Evolutionary conservation across 2,329 filamentous ascomycete genomes (phyloP).

Genomic region (Didymella segeticola): DNA sequence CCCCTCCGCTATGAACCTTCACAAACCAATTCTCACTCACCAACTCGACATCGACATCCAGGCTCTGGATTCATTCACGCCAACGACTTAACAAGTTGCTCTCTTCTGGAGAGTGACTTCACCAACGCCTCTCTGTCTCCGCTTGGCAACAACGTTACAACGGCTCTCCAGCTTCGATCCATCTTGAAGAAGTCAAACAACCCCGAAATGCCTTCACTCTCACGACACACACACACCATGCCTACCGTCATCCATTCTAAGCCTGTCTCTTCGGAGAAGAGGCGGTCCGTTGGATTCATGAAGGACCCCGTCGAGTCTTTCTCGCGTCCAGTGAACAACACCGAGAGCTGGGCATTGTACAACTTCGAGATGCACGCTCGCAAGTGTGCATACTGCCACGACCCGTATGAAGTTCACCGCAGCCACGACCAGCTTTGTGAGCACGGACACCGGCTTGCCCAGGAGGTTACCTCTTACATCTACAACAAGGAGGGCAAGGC

Average conservation of each 20-base stretch:
- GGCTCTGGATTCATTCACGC: background rate
- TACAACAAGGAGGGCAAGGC: conserved; percentile 49
- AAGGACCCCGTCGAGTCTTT: conserved; percentile 48
- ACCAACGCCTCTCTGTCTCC: conserved; percentile 32
- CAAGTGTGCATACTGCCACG: conserved; percentile 53
- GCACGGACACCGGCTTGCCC: conserved; percentile 52
- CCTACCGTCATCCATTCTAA: conserved; percentile 44
- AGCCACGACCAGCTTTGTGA: conserved; percentile 52
- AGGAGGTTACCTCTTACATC: conserved; percentile 54
- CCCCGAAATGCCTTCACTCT: conserved; percentile 42
- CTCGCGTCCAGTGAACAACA: conserved; percentile 50
- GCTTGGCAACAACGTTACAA: conserved; percentile 37
- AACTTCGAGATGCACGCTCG: conserved; percentile 57
- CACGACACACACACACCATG: conserved; percentile 38
- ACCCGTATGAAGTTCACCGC: conserved; percentile 53
- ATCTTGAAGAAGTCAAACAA: conserved; percentile 43
- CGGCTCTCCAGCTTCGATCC: conserved; percentile 38
- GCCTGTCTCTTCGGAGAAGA: conserved; percentile 40
- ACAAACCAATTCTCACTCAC: conserved; percentile 20
- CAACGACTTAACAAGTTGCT: conserved; percentile 21
- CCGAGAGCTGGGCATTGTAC: conserved; percentile 56
- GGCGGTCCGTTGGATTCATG: conserved; percentile 45
- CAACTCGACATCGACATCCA: background rate
- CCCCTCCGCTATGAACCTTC: conserved; percentile 31
- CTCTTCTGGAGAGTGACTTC: conserved; percentile 33